These are phyloP conservation scores for Pseudogymnoascus sp. DNA, from an alignment of 2,329 filamentous ascomycete genomes.

Conservation along the genomic window DNA sequence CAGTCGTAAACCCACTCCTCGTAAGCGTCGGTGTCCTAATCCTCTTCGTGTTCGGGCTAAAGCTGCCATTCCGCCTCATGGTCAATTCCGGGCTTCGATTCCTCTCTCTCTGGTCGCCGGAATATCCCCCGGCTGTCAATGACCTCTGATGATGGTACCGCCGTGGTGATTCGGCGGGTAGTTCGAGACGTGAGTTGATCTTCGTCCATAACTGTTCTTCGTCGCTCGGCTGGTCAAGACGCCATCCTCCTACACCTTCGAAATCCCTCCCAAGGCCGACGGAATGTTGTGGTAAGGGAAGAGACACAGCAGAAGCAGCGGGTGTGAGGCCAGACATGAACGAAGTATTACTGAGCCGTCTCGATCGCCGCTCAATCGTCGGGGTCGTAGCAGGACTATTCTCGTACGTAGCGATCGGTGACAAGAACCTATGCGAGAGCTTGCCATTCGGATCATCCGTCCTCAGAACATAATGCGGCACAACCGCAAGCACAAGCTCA, in stretches of 20 bases:
- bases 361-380: neutral
- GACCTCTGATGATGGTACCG: constrained; percentile 35
- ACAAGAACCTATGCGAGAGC: constrained; percentile 15
- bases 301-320: constrained; percentile 12
- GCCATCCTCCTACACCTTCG: constrained; percentile 52
- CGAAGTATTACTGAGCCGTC: neutral
- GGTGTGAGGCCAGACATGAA: constrained; percentile 22
- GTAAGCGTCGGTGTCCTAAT: constrained; percentile 38
- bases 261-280: constrained; percentile 47
- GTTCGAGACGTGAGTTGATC: constrained; percentile 43
- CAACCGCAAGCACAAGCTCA: constrained; percentile 49
- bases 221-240: constrained; percentile 31
- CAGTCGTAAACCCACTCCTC: constrained; percentile 4
- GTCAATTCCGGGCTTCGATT: neutral
- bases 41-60: constrained; percentile 37
- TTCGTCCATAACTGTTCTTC: constrained; percentile 38
- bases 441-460: neutral
- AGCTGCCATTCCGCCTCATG: constrained; percentile 17
- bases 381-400: neutral
- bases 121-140: constrained; percentile 21
- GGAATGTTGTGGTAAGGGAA: constrained; percentile 29
- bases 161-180: constrained; percentile 35
- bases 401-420: neutral
- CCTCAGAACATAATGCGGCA: constrained; percentile 43
- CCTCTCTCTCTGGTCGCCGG: constrained; percentile 14